These are phyloP conservation scores for Moringa oleifera DNA, from an alignment of 345 rosid genomes.

Conservation along the genomic window DNA sequence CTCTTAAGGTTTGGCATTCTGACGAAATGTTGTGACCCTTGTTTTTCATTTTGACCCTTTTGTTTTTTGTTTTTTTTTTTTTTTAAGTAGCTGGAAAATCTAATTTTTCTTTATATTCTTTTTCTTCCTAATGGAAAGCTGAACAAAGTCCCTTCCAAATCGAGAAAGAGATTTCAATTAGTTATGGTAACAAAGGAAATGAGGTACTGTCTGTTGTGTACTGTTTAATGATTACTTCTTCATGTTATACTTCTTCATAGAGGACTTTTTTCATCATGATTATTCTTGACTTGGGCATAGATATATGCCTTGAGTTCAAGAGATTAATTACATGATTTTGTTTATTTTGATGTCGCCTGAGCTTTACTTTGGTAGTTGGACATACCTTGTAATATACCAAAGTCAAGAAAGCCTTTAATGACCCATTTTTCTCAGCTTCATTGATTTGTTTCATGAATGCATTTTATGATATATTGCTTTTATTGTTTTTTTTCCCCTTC, in stretches of 20 bases:
- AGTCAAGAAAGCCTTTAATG: neutral
- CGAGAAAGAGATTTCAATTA: constrained; percentile 70
- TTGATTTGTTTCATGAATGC: neutral
- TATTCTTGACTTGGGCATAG: neutral
- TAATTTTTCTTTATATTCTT: constrained; percentile 13
- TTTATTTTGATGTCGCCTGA: neutral
- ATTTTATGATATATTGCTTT: no score
- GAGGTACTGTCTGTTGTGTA: constrained; percentile 50
- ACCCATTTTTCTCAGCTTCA: neutral
- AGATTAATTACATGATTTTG: neutral
- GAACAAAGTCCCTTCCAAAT: constrained; percentile 33
- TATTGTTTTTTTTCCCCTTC: no score
- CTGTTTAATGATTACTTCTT: constrained; percentile 3
- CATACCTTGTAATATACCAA: no score
- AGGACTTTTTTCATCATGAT: neutral
- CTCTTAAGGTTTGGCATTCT: neutral
- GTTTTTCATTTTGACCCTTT: neutral
- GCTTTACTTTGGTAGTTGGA: neutral
- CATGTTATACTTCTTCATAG: neutral
- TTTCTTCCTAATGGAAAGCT: constrained; percentile 33
- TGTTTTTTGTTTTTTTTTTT: constrained; percentile 7
- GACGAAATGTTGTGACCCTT: neutral
- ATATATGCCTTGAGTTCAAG: neutral
- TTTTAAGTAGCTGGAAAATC: constrained; percentile 5
- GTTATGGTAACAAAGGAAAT: constrained; percentile 95